A percentile compares a stretch with the other conserved stretches of the same genome.
Evolutionary conservation across 257 asterid genomes (phyloP).

Genomic region (Solanum bulbocastanum): DNA sequence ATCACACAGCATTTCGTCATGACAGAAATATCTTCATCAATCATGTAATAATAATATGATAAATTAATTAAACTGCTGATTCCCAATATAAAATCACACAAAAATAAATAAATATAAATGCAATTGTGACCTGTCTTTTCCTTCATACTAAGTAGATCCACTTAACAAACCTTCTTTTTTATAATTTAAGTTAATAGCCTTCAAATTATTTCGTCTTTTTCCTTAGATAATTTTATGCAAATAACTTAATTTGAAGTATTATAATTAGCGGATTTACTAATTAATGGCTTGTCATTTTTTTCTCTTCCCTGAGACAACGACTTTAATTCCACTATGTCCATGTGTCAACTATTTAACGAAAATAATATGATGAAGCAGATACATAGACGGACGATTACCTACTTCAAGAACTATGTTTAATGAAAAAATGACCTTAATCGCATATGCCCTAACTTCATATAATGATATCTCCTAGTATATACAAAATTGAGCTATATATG

Average conservation of each 20-base stretch:
- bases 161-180: not conserved
- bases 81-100: not conserved
- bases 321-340: too few species aligned
- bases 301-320: too few species aligned
- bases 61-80: not conserved
- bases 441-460: too few species aligned
- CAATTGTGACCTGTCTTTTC: not conserved
- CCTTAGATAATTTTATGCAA: not conserved
- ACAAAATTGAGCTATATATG: too few species aligned
- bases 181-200: not conserved
- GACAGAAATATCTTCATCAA: not conserved
- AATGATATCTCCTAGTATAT: too few species aligned
- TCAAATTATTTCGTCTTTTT: not conserved
- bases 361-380: too few species aligned
- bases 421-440: too few species aligned
- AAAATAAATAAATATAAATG: not conserved
- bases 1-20: not conserved
- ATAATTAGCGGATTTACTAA: not conserved
- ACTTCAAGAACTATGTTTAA: too few species aligned
- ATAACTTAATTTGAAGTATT: not conserved
- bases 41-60: not conserved
- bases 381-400: too few species aligned
- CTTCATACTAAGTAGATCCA: not conserved
- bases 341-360: too few species aligned
- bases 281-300: too few species aligned